Evolutionary conservation across 345 rosid species (phyloP), one percentile per base, ranked within the genome.

Genomic region (Cardamine resedifolia): DNA sequence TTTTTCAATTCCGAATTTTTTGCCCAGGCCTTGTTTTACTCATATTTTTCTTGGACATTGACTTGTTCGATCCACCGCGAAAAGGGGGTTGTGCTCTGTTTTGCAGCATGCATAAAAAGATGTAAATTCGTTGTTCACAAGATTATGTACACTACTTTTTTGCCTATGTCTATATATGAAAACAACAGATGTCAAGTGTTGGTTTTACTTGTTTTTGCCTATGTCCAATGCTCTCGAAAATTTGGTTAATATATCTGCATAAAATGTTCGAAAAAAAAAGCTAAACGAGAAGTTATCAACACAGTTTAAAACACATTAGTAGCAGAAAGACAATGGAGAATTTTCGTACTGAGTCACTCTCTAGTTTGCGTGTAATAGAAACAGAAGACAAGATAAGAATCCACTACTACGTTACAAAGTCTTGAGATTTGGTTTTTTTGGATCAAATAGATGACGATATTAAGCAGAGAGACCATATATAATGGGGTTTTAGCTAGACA

Each of bases 401-500:
- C n/a, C 36, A 52, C 14, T 66, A 58, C 68, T 74, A 28, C 43
- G 62, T 66, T 58, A 74, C 73, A 39, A 67, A 58, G 78, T 66
- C 34, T 27, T 27, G 44, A 24, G 8, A 34, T 36, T 18, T 36
- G 4, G n/a, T 64, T 15, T 58, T 64, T 15, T 58, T 47, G 67
- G 62, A 74, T 66, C 72, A 38, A 73, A 58, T 39, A 59, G 38
- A 28, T 43, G 30, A 50, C 36, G 43, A 60, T 24, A 24, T 49
- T 39, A 33, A 10, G 60, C 20, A 67, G 56, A 41, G 4, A 60
- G 39, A 60, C 52, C 39, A 30, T 63, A 68, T 18, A 21, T 41
- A 62, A 6, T 20, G 2, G 24, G 24, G 1, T 21, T 38, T 68
- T 89, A 89, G 81, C 80, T 80, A 52, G 96, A 87, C 90, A 93